phyloP scores from a whole-genome alignment of 2,329 filamentous ascomycete species.

The Fusarium secorum region DNA sequence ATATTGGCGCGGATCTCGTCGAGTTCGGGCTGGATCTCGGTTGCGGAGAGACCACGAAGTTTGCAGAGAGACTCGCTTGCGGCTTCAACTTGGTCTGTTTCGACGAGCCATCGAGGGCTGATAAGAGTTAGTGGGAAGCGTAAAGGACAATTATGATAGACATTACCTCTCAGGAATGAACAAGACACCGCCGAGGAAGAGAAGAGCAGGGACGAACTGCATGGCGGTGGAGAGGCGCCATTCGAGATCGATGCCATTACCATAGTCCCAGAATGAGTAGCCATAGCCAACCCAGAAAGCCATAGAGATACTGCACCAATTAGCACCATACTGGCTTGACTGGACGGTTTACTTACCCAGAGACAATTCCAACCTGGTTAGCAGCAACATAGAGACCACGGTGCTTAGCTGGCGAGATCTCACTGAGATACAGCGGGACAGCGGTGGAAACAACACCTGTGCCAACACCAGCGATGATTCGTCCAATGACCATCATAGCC shows the following conservation, averaged over 20 bases:
- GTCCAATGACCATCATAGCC: constrained; percentile 14
- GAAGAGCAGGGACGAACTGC: constrained; percentile 10
- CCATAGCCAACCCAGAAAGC: constrained; percentile 21
- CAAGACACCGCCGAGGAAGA: background rate
- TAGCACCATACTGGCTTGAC: background rate
- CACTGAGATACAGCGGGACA: constrained; percentile 13
- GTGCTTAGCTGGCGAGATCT: constrained; percentile 11
- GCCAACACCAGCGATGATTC: constrained; percentile 13
- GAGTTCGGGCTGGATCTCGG: constrained; percentile 5
- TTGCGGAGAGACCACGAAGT: background rate
- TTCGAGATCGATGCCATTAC: constrained; percentile 7
- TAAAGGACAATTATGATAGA: accelerated
- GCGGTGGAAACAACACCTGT: constrained; percentile 7
- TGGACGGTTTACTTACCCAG: background rate
- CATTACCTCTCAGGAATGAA: constrained; percentile 17
- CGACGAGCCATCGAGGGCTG: constrained; percentile 15
- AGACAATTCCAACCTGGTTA: constrained; percentile 15
- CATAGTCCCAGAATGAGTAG: constrained; percentile 15
- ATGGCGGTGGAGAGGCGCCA: constrained; percentile 14
- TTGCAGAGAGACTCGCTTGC: constrained; percentile 4
- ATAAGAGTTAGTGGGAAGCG: accelerated
- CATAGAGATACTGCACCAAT: background rate
- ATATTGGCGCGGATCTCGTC: constrained; percentile 22
- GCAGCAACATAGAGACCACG: constrained; percentile 18
- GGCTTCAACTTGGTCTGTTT: constrained; percentile 12